Conservation (phyloP, 768 basidiomycete species). For the Coprinopsis cinerea region DNA sequence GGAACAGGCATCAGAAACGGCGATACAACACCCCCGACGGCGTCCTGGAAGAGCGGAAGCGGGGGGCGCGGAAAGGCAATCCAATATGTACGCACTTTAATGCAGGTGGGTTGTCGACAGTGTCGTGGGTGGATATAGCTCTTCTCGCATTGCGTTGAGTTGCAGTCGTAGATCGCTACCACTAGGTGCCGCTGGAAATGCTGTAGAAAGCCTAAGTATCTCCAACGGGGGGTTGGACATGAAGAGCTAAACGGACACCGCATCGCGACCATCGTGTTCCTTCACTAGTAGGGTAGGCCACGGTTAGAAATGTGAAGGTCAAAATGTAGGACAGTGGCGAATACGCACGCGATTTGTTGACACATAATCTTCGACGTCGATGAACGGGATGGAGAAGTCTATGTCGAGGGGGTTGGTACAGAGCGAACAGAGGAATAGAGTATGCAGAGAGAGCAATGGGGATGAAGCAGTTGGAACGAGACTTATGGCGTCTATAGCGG, state of each 20-base stretch:
- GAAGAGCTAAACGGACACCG: constrained; percentile 39
- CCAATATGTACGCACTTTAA: constrained; percentile 51
- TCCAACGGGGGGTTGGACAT: constrained; percentile 7
- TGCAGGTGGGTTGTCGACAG: constrained; percentile 50
- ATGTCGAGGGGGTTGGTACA: background rate
- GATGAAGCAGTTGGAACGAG: constrained; percentile 3
- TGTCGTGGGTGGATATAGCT: constrained; percentile 53
- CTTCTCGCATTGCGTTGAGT: constrained; percentile 54
- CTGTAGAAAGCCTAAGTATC: constrained; percentile 28
- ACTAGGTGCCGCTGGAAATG: constrained; percentile 77
- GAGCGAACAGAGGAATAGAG: constrained; percentile 6
- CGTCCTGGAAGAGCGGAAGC: too few species aligned
- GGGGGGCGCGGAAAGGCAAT: too few species aligned
- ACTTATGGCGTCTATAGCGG: constrained; percentile 12
- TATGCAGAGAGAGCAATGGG: constrained; percentile 1
- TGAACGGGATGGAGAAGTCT: constrained; percentile 2
- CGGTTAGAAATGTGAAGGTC: constrained; percentile 13
- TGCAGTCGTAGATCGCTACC: constrained; percentile 72
- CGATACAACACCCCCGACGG: too few species aligned
- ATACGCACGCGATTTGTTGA: constrained; percentile 66
- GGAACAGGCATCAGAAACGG: background rate
- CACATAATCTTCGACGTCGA: constrained; percentile 69
- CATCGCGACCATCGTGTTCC: constrained; percentile 73
- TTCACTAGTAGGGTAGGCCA: constrained; percentile 41
- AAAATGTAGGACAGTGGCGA: background rate